phyloP scores from a whole-genome alignment of 1,284 basidiomycete species.

The Ceratobasidium sp. region DNA sequence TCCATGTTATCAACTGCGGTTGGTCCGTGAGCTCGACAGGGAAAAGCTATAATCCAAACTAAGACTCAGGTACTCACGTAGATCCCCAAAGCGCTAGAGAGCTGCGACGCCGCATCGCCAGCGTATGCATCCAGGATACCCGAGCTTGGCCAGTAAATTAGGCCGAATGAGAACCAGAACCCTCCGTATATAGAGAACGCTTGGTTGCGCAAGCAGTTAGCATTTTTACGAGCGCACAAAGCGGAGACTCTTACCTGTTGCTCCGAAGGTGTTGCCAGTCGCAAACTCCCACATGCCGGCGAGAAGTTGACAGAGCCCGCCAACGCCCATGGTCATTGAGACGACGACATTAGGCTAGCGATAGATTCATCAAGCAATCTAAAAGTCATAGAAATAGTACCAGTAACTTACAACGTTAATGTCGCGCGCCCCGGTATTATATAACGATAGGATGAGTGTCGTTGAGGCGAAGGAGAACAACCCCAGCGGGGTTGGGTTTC shows the following conservation, averaged over 20 bases:
- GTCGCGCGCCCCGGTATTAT: conserved; percentile 52
- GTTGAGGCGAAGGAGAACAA: conserved; percentile 63
- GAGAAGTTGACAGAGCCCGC: conserved; percentile 61
- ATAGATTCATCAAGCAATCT: too few species aligned
- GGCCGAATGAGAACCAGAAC: conserved; percentile 54
- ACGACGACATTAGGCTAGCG: conserved; percentile 58
- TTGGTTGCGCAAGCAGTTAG: too few species aligned
- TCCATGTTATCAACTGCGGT: conserved; percentile 50
- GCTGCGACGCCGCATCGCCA: conserved; percentile 38
- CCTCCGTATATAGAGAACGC: conserved; percentile 56
- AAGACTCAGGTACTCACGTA: conserved; percentile 49
- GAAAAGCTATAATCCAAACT: too few species aligned
- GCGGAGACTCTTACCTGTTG: too few species aligned
- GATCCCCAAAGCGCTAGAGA: conserved; percentile 49
- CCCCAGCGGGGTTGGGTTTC: conserved; percentile 64
- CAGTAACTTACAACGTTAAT: conserved; percentile 26
- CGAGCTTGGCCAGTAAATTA: conserved; percentile 49
- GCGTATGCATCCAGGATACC: conserved; percentile 48
- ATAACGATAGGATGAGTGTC: conserved; percentile 65
- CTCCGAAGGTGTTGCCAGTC: conserved; percentile 62
- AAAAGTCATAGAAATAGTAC: too few species aligned
- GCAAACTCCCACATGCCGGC: conserved; percentile 63
- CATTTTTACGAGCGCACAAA: too few species aligned
- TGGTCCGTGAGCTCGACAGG: too few species aligned
- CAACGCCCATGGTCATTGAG: conserved; percentile 53